Percentiles rank a stretch among this genome's conserved stretches.
Conservation (phyloP, 805 yeast genomes). For the Starmerella kuoi region DNA sequence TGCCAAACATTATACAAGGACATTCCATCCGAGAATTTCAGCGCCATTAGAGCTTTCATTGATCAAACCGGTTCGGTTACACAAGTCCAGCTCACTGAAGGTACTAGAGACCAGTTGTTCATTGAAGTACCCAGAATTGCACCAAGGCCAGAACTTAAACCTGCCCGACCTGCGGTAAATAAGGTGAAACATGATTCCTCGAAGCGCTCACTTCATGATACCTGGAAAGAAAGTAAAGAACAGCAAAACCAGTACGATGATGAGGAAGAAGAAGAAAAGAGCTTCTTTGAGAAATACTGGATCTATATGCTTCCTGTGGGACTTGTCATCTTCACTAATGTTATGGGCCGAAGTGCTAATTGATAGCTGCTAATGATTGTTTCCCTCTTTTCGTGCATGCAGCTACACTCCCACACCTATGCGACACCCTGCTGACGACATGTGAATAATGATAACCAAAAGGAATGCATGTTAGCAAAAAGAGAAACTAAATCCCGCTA, state of each 20-base stretch:
- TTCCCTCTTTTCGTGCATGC: no score
- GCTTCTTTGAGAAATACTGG: slow-evolving; percentile 19
- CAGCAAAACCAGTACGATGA: slow-evolving; percentile 27
- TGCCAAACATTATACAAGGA: slow-evolving; percentile 11
- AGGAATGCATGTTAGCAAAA: no score
- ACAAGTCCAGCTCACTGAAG: slow-evolving; percentile 9
- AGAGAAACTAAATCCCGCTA: no score
- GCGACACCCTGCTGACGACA: no score
- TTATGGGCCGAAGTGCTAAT: not conserved
- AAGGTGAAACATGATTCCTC: no score
- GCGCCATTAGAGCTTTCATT: slow-evolving; percentile 6
- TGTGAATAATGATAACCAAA: no score
- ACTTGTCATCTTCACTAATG: slow-evolving; percentile 5
- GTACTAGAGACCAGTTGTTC: slow-evolving; percentile 21
- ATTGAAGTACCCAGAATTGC: slow-evolving; percentile 5
- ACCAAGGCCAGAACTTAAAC: slow-evolving; percentile 6
- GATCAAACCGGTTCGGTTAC: slow-evolving; percentile 3
- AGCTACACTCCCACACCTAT: no score
- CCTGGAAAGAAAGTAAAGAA: not conserved
- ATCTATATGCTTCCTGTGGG: slow-evolving; percentile 11
- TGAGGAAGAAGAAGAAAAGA: slow-evolving; percentile 8
- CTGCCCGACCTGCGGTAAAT: not conserved
- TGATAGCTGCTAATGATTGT: no score
- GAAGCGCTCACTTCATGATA: not conserved
- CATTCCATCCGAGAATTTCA: not conserved